Base-by-base conservation (phyloP, 2,329 filamentous ascomycete species). In the Dactylellina cionopaga region DNA sequence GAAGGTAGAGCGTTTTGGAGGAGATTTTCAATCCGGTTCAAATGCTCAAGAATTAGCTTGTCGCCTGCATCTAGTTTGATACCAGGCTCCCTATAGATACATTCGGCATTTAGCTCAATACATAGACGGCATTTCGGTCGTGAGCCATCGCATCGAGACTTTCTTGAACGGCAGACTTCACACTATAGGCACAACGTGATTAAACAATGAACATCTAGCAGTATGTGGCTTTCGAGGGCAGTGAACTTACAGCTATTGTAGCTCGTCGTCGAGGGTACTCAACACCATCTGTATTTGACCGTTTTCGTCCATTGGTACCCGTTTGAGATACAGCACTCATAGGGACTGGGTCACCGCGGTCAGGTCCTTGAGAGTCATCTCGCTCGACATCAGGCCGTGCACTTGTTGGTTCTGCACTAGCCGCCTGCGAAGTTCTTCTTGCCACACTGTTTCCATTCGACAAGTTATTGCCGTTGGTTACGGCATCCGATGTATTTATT, bases 1-100 rank as follows among this genome's bases (percentile, higher is more conserved):
- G 72, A 60, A 13, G 76, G 75, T 11, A 77, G 65, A 15, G 75
- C 75, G 27, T 89, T 88, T 79, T 93, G 90, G n/a, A 95, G 83
- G 44, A 95, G 82, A 54, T 85, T 89, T 80, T 95, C 91, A 77
- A 95, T 93, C 58, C 90, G 88, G 76, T 85, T 87, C 33, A 95
- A 83, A 63, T 90, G 89, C 79, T 94, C 91, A 35, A 95, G 82
- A 73, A 95, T 95, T 64, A 95, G 83, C 81, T 93, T 94, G 82
- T 94, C 91, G 75, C 91, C 91, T 33, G 91, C 90, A 79, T 95
- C 91, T 7, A 95, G 86, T 81, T 95, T 95, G 83, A 94, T 91
- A 1, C 91, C 91, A 5, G 91, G 91, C 79, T 95, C 91, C 74
- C 91, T 87, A 80, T 95, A 95, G 75, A 93, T 85, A 80, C 91